Percentiles rank a stretch among this genome's conserved stretches.
These are phyloP conservation scores for Puya raimondii DNA, from an alignment of 176 grass and related monocot species.

Conservation along the genomic window DNA sequence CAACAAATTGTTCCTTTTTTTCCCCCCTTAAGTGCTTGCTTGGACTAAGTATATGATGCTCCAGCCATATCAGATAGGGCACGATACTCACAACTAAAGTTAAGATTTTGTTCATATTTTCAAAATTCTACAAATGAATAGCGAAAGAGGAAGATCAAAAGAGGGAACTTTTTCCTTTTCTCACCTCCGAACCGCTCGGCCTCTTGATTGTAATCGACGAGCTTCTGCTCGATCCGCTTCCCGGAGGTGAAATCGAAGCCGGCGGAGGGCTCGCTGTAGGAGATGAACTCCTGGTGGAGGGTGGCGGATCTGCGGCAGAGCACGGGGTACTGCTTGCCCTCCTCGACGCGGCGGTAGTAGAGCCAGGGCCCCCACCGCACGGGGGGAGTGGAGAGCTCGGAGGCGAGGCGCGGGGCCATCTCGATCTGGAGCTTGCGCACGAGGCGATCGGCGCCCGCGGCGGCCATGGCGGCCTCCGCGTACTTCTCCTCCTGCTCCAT, in stretches of 20 bases:
- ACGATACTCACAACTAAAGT: no score
- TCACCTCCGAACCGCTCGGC: constrained; percentile 84
- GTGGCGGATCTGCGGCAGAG: constrained; percentile 61
- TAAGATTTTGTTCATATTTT: no score
- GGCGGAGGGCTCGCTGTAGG: constrained; percentile 68
- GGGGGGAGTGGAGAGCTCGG: constrained; percentile 60
- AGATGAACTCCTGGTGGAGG: constrained; percentile 65
- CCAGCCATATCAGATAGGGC: no score
- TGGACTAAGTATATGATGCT: no score
- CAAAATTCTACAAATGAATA: no score
- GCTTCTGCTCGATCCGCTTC: constrained; percentile 80
- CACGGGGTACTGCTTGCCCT: constrained; percentile 84
- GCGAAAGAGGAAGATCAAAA: neutral
- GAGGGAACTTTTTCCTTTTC: neutral
- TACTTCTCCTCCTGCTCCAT: constrained; percentile 97
- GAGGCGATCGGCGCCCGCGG: constrained; percentile 52
- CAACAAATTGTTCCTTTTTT: no score
- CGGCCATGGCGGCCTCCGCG: constrained; percentile 64
- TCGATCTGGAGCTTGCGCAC: constrained; percentile 87
- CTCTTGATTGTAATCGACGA: constrained; percentile 89
- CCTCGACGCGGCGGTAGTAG: constrained; percentile 74
- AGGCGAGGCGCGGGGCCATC: constrained; percentile 72
- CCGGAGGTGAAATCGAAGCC: constrained; percentile 86
- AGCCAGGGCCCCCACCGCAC: constrained; percentile 74
- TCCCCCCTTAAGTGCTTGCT: no score